These are phyloP conservation scores for Sphaerulina vaccinii DNA, from an alignment of 2,329 filamentous ascomycete genomes.

Conservation along the genomic window DNA sequence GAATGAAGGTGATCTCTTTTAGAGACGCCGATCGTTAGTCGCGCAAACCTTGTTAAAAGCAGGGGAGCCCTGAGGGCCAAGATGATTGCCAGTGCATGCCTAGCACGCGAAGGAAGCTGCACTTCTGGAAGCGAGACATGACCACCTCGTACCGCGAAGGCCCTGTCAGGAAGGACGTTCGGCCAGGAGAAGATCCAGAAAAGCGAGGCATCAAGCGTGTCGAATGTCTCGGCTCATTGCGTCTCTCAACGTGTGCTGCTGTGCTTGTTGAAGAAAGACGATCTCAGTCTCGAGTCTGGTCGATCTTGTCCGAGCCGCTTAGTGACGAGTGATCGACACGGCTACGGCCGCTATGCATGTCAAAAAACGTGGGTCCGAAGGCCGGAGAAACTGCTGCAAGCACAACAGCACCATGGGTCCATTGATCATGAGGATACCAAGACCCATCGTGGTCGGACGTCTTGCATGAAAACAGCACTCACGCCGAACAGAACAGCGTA, in stretches of 20 bases:
- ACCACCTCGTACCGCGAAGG: background rate
- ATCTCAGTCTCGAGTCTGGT: background rate
- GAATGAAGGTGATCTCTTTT: slow-evolving; percentile 11
- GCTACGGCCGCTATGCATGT: slow-evolving; percentile 10
- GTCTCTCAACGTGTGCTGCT: background rate
- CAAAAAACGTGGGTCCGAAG: slow-evolving; percentile 9
- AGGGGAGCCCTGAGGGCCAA: slow-evolving; percentile 13
- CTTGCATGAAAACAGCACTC: slow-evolving; percentile 12
- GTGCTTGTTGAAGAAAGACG: background rate
- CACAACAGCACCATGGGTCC: background rate
- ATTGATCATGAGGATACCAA: slow-evolving; percentile 8
- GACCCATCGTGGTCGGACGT: slow-evolving; percentile 8
- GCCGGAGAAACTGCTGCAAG: slow-evolving; percentile 7
- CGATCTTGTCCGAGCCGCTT: background rate
- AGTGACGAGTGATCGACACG: slow-evolving; percentile 17
- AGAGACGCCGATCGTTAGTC: slow-evolving; percentile 12
- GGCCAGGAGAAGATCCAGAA: background rate
- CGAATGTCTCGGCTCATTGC: background rate
- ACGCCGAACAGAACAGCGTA: slow-evolving; percentile 5
- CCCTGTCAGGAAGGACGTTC: background rate
- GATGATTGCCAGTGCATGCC: slow-evolving; percentile 11
- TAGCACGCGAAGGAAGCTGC: slow-evolving; percentile 6
- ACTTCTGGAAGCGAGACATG: background rate
- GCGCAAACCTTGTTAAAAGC: slow-evolving; percentile 11
- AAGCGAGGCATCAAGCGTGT: background rate